Percentiles rank a stretch among this genome's conserved stretches.
Conservation (phyloP, 2,329 filamentous ascomycete genomes). For the Chaetomiaceae sp. region DNA sequence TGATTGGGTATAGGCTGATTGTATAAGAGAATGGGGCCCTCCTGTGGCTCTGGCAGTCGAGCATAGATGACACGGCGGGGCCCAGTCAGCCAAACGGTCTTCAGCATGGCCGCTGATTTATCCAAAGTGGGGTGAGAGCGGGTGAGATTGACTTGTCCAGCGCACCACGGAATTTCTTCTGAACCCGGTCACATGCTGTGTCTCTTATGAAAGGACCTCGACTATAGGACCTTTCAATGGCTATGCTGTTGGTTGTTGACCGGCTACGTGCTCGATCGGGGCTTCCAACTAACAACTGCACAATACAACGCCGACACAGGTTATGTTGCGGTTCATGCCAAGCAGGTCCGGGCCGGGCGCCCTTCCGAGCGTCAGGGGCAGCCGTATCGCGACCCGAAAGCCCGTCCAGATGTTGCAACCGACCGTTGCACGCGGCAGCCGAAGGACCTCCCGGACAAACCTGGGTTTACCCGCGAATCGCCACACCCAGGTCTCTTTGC, state of each 20-base stretch:
- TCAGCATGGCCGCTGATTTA: conserved; percentile 19
- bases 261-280: background rate
- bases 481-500: background rate
- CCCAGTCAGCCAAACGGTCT: conserved; percentile 12
- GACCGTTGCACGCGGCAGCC: conserved; percentile 8
- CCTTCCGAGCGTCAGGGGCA: too few relatives aligned
- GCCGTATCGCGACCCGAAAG: too few relatives aligned
- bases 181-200: conserved; percentile 11
- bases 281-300: background rate
- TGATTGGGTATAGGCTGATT: conserved; percentile 24
- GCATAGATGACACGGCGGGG: conserved; percentile 20
- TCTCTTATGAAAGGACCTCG: conserved; percentile 1
- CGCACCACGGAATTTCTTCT: conserved; percentile 18
- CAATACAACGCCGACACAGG: background rate
- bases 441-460: background rate
- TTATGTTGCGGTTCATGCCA: background rate
- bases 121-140: conserved; percentile 22
- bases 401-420: conserved; percentile 15
- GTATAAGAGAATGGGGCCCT: conserved; percentile 5
- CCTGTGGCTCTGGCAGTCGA: conserved; percentile 5
- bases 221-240: background rate
- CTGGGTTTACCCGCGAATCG: conserved; percentile 3
- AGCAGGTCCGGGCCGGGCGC: too few relatives aligned
- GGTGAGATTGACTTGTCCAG: conserved; percentile 16
- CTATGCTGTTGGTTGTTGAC: background rate